A percentile compares a stretch with the other conserved stretches of the same genome.
These are phyloP conservation scores for Pythium oligandrum DNA, from an alignment of 352 stramenopile species.

Conservation along the genomic window DNA sequence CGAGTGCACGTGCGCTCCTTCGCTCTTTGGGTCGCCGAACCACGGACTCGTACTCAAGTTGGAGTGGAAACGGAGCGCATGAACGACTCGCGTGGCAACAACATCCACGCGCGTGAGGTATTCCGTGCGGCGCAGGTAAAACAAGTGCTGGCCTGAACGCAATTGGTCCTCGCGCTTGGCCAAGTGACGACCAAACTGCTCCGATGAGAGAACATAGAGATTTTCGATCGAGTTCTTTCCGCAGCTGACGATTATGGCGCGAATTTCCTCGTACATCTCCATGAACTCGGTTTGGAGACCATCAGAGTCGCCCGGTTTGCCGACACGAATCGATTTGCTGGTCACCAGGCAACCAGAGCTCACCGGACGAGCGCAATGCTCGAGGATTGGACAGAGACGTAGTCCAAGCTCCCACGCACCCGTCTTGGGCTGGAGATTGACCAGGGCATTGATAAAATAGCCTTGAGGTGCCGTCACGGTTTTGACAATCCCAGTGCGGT, in stretches of 20 bases:
- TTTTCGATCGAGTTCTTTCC: slow-evolving; percentile 11
- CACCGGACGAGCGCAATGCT: slow-evolving; percentile 3
- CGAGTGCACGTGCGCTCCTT: neutral
- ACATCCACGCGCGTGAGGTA: slow-evolving; percentile 22
- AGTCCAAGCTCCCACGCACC: slow-evolving; percentile 9
- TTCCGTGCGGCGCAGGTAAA: slow-evolving; percentile 22
- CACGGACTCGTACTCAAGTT: slow-evolving; percentile 26
- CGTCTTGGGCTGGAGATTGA: slow-evolving; percentile 6
- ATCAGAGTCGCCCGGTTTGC: neutral
- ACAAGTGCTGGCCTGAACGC: slow-evolving; percentile 16
- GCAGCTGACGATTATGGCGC: slow-evolving; percentile 21
- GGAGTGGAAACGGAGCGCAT: slow-evolving; percentile 24
- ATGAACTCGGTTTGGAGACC: slow-evolving; percentile 24
- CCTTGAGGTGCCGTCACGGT: slow-evolving; percentile 20
- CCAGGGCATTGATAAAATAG: slow-evolving; percentile 22
- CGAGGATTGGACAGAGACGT: slow-evolving; percentile 16
- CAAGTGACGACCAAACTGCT: slow-evolving; percentile 17
- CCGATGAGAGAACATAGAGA: slow-evolving; percentile 17
- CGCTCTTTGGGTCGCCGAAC: slow-evolving; percentile 16
- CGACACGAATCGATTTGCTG: slow-evolving; percentile 7
- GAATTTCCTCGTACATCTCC: slow-evolving; percentile 14
- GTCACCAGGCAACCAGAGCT: neutral
- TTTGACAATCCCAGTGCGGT: slow-evolving; percentile 17
- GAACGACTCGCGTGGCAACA: slow-evolving; percentile 6
- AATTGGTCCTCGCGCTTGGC: slow-evolving; percentile 19